Conservation (phyloP, 2,329 filamentous ascomycete genomes). For the Xylaria sp. region DNA sequence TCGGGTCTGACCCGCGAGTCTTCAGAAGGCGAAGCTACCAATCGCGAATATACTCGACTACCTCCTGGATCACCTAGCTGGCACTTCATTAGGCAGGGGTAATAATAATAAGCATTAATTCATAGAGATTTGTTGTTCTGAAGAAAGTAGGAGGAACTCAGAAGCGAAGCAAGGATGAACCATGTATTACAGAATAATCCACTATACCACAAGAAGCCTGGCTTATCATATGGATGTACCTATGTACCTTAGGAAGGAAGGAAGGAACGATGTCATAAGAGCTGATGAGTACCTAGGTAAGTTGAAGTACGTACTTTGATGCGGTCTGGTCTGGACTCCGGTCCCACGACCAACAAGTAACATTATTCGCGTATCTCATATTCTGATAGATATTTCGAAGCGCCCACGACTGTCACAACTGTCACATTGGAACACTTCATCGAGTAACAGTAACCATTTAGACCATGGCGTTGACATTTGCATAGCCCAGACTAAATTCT, state of each 20-base stretch:
- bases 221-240: too few species aligned
- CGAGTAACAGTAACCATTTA: not conserved
- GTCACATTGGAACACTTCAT: not conserved
- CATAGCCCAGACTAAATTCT: not conserved
- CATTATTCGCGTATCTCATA: not conserved
- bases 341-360: not conserved
- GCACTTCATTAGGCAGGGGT: too few species aligned
- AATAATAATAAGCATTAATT: not conserved
- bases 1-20: too few species aligned
- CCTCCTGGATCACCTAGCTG: too few species aligned
- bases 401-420: not conserved
- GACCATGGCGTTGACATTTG: constrained; percentile 19
- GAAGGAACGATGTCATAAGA: constrained; percentile 5
- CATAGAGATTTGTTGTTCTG: too few species aligned
- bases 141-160: too few species aligned
- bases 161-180: too few species aligned
- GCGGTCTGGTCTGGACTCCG: not conserved
- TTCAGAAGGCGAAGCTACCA: too few species aligned
- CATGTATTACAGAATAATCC: too few species aligned
- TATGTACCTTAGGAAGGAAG: not conserved
- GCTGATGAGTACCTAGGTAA: not conserved
- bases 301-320: not conserved
- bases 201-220: too few species aligned
- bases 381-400: not conserved
- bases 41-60: too few species aligned